Percentiles rank a stretch among this genome's conserved stretches.
These are phyloP conservation scores for Fusarium metavorans DNA, from an alignment of 2,329 filamentous ascomycete species.

Conservation along the genomic window DNA sequence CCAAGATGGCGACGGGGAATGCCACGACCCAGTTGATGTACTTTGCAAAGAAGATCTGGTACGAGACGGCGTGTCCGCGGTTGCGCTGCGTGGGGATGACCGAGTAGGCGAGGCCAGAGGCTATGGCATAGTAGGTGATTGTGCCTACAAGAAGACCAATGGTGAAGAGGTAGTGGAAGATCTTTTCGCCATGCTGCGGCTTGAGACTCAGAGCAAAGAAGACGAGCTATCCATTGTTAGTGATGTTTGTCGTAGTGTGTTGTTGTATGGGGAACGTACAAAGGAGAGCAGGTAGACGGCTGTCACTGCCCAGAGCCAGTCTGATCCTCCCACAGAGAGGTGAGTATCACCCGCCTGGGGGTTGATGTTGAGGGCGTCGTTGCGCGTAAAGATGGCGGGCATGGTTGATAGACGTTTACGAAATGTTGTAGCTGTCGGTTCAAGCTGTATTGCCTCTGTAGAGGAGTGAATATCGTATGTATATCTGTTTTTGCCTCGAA, in stretches of 20 bases:
- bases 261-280: constrained; percentile 47
- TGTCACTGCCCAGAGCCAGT: constrained; percentile 68
- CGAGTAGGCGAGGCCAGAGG: constrained; percentile 62
- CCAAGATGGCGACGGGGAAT: constrained; percentile 59
- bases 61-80: constrained; percentile 43
- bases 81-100: constrained; percentile 50
- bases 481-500: neutral
- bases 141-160: constrained; percentile 62
- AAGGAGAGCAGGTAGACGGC: constrained; percentile 62
- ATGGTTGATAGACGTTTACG: constrained; percentile 36
- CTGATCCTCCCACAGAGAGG: constrained; percentile 60
- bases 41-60: constrained; percentile 67
- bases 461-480: no score
- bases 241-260: neutral
- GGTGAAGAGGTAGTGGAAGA: constrained; percentile 69
- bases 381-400: constrained; percentile 50
- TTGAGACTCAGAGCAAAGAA: constrained; percentile 56
- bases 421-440: neutral
- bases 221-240: constrained; percentile 50
- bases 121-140: constrained; percentile 64
- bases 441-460: no score
- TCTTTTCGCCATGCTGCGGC: constrained; percentile 60
- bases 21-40: constrained; percentile 67
- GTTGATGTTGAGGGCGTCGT: constrained; percentile 62
- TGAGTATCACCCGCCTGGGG: constrained; percentile 55